Evolutionary conservation across 2,329 filamentous ascomycete genomes (phyloP).

Genomic region (Phialophora chinensis): DNA sequence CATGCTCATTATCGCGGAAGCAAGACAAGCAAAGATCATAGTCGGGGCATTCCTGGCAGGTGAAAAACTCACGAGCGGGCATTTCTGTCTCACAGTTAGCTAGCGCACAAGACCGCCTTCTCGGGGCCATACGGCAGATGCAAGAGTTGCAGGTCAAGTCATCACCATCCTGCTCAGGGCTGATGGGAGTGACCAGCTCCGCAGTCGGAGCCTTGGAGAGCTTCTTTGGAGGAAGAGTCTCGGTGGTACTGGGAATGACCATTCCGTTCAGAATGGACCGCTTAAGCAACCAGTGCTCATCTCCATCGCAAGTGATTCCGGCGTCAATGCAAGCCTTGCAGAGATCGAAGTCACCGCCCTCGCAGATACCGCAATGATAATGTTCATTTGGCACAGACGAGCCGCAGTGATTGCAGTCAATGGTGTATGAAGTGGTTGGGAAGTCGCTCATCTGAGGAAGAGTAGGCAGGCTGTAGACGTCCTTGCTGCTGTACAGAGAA

Average conservation of each 20-base stretch:
- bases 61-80: conserved; percentile 79
- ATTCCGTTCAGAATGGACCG: conserved; percentile 77
- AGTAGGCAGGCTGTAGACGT: conserved; percentile 42
- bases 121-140: conserved; percentile 59
- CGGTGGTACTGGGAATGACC: conserved; percentile 84
- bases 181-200: conserved; percentile 29
- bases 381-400: conserved; percentile 78
- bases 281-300: conserved; percentile 93
- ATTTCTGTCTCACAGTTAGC: conserved; percentile 60
- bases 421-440: conserved; percentile 67
- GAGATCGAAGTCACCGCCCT: conserved; percentile 91
- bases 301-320: conserved; percentile 77
- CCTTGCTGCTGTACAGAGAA: conserved; percentile 8
- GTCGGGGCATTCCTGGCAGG: conserved; percentile 83
- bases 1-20: conserved; percentile 76
- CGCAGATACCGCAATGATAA: conserved; percentile 93
- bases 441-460: conserved; percentile 46
- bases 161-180: conserved; percentile 29
- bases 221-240: conserved; percentile 72
- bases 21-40: conserved; percentile 90
- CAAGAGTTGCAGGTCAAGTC: conserved; percentile 68
- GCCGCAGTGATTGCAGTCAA: conserved; percentile 94
- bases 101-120: conserved; percentile 7
- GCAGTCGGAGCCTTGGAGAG: conserved; percentile 29
- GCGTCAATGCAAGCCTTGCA: conserved; percentile 78